Percentiles rank a stretch among this genome's conserved stretches.
These are phyloP conservation scores for Westerdykella aurantiaca DNA, from an alignment of 2,329 filamentous ascomycete genomes.

Conservation along the genomic window DNA sequence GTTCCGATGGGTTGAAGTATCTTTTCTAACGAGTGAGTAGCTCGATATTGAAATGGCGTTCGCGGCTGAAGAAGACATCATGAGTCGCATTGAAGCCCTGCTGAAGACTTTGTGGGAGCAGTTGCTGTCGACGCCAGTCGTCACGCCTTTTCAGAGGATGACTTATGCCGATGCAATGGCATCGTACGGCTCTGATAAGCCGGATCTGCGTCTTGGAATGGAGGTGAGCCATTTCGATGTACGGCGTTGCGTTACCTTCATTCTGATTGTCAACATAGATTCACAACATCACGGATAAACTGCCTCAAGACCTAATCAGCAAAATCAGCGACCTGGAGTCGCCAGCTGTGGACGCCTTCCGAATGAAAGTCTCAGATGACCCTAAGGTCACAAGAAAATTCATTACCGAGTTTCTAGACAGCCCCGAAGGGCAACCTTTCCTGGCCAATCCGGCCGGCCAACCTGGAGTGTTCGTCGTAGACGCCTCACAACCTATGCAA, in stretches of 20 bases:
- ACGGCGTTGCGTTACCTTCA: neutral
- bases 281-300: constrained; percentile 56
- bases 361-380: constrained; percentile 54
- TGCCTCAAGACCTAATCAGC: constrained; percentile 58
- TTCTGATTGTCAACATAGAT: constrained; percentile 49
- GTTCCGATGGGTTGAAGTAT: neutral
- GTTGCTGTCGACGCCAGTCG: constrained; percentile 42
- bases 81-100: constrained; percentile 52
- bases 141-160: constrained; percentile 52
- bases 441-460: constrained; percentile 67
- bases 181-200: constrained; percentile 83
- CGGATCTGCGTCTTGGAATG: constrained; percentile 72
- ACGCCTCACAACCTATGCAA: constrained; percentile 65
- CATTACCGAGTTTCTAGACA: constrained; percentile 64
- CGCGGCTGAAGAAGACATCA: constrained; percentile 65
- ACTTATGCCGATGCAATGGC: constrained; percentile 75
- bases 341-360: constrained; percentile 70
- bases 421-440: constrained; percentile 53
- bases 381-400: constrained; percentile 55
- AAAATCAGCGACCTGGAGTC: constrained; percentile 67
- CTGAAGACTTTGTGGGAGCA: constrained; percentile 52
- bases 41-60: constrained; percentile 94
- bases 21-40: constrained; percentile 37
- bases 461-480: constrained; percentile 71
- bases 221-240: constrained; percentile 43